Evolutionary conservation across 139 green algal genomes (phyloP), one percentile per base, ranked within the genome.

Genomic region (Volvox reticuliferus): DNA sequence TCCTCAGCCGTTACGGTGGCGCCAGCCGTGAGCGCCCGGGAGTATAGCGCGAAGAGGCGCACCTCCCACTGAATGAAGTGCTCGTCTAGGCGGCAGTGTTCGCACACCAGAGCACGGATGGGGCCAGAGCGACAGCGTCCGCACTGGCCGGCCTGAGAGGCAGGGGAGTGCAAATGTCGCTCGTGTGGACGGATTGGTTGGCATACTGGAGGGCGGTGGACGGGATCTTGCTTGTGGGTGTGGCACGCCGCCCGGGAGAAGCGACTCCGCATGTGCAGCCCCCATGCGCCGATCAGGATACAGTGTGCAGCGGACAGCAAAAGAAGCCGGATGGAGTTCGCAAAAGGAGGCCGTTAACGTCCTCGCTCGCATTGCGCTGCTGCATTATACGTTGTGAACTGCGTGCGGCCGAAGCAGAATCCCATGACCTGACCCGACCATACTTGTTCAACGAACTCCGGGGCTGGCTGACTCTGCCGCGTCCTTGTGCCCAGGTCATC

Each of bases 1-100:
- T 96, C 95, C 68, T 97, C 95, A 5, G 95, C 95, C 21, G 93
- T 95, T 32, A 97, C 93, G 32, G 87, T 75, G 30, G 21, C 85
- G 12, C 92, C 93, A 16, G 91, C 92, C 24, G 86, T 84, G 65
- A 91, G 44, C 24, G 93, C 94, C 61, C 91, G 86, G 12, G 94
- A 94, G 71, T 95, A 88, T 63, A 98, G 92, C 37, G 65, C 87
- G 89, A 96, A 97, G 83, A 97, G 91, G 32, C 96, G 93, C 44
- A 96, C 89, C 92, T 98, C 94, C 94, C 94, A 97, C 13, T 69
- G 77, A 65, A 96, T 89, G 79, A 97, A 92, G 20, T 83, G 79
- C 71, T 97, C 95, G 88, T 98, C 96, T 89, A 98, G 89, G 22
- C 80, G 89, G 93, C 97, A 98, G 94, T 98, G 96, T 17, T 89